phyloP scores from a whole-genome alignment of 2,329 filamentous ascomycete species.

The Aspergillus jensenii region DNA sequence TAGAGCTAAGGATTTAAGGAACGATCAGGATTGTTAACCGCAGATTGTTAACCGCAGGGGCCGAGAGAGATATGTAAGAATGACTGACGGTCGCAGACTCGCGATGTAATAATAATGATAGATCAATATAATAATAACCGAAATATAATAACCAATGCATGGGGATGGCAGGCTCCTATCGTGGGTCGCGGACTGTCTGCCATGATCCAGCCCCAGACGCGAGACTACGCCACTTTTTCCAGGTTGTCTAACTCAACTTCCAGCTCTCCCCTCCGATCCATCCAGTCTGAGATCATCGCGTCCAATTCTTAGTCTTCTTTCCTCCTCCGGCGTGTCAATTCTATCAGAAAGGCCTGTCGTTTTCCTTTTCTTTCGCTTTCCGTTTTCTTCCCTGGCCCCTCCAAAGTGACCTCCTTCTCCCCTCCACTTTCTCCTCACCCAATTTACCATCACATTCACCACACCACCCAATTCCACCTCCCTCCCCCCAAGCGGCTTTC shows the following conservation, averaged over 20 bases:
- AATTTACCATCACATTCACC: neutral
- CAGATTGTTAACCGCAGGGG: too few species aligned
- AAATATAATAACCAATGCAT: neutral
- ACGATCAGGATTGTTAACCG: neutral
- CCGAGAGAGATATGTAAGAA: too few species aligned
- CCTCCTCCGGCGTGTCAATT: neutral
- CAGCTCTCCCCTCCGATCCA: neutral
- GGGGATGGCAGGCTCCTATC: slow-evolving; percentile 6
- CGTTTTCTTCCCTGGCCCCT: neutral
- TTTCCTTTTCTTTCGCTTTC: slow-evolving; percentile 4
- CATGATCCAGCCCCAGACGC: slow-evolving; percentile 6
- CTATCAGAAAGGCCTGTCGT: neutral
- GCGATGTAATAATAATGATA: neutral
- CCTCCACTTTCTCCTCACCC: neutral
- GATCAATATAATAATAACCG: neutral
- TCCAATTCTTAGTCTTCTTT: slow-evolving; percentile 2
- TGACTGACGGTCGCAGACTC: too few species aligned
- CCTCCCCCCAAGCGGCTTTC: neutral
- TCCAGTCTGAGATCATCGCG: slow-evolving; percentile 6
- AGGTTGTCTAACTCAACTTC: neutral
- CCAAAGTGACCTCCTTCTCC: neutral
- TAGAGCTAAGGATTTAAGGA: neutral
- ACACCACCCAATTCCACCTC: neutral
- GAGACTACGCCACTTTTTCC: slow-evolving; percentile 5
- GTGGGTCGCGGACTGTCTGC: slow-evolving; percentile 1